Evolutionary conservation across 2,329 filamentous ascomycete species (phyloP), one percentile per base, ranked within the genome.

Genomic region (Fulvia fulva): DNA sequence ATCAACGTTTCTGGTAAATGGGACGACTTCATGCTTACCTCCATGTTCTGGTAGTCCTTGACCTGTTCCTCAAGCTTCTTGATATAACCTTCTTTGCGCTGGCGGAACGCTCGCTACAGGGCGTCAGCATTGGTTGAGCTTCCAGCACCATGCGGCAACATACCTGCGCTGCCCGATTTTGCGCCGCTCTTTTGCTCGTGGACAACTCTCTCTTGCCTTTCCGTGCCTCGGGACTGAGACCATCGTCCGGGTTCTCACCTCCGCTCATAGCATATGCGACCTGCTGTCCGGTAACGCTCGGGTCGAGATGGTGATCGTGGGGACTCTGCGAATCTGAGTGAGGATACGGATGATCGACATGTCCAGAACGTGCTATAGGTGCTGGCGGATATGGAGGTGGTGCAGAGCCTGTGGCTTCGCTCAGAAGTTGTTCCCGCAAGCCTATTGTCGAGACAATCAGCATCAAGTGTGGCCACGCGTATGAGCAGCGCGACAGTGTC

Each of bases 41-140:
- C 89, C 75, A 96, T 84, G 19, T 85, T 82, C 66, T 85, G 82
- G 65, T 86, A 89, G 28, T 94, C 90, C 68, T 90, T 87, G 53
- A 97, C 91, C 73, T 97, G 90, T 71, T 94, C 89, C 76, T 99
- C 94, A 6, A 99, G 83, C 74, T 96, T 95, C 79, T 96, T 96
- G 75, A 99, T 99, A 74, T 99, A 97, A 47, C 90, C 90, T 76
- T 99, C 94, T 74, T 99, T 99, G 63, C 94, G 89, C 77, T 97
- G 92, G 44, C 94, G 90, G 77, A 99, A 99, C 44, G 94, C 94
- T 73, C 94, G 86, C 93, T 99, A 53, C 23, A 26, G 25, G 32
- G 26, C 22, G n/a, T 21, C 21, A n/a, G 41, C 8, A 37, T 47
- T 25, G 23, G 2, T 5, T 14, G 2, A 23, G 37, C 8, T 2